Conservation (phyloP, 768 basidiomycete genomes). For the Gelatoporia subvermispora region DNA sequence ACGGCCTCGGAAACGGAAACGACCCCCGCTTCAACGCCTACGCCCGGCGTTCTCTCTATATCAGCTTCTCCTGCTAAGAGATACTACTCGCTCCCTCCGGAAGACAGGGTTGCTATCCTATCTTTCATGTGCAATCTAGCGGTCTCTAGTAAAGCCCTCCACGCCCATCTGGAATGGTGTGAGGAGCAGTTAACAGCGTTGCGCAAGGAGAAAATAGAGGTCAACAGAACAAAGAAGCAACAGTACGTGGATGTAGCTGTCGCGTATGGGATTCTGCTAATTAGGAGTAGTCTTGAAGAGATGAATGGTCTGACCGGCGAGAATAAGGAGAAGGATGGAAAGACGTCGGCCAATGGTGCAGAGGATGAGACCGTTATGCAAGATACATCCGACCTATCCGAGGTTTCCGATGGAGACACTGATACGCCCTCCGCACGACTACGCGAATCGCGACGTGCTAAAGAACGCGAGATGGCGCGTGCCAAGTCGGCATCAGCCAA, state of each 20-base stretch:
- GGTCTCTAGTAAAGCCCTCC: conserved; percentile 85
- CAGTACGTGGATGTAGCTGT: conserved; percentile 50
- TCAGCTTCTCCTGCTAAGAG: conserved; percentile 57
- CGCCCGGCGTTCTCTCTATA: conserved; percentile 31
- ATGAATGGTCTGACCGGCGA: conserved; percentile 64
- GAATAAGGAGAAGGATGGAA: conserved; percentile 36
- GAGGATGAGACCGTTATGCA: conserved; percentile 57
- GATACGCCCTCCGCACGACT: conserved; percentile 45
- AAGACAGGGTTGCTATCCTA: conserved; percentile 81
- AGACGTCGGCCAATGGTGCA: conserved; percentile 31
- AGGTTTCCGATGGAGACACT: conserved; percentile 60
- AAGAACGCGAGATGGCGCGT: conserved; percentile 76
- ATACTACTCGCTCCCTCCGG: conserved; percentile 67
- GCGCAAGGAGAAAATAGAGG: conserved; percentile 92
- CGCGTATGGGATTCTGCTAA: background rate
- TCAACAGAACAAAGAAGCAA: conserved; percentile 85
- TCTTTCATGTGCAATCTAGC: conserved; percentile 87
- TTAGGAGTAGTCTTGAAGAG: conserved; percentile 54
- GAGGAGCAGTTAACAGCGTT: conserved; percentile 88
- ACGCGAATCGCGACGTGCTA: conserved; percentile 49
- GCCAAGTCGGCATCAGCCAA: conserved; percentile 76
- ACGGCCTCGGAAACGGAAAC: conserved; percentile 43
- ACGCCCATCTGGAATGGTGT: conserved; percentile 85
- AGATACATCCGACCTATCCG: conserved; percentile 71
- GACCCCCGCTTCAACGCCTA: conserved; percentile 41